Evolutionary conservation across 805 yeast species (phyloP), one percentile per base, ranked within the genome.

Genomic region (Suhomyces emberorum): DNA sequence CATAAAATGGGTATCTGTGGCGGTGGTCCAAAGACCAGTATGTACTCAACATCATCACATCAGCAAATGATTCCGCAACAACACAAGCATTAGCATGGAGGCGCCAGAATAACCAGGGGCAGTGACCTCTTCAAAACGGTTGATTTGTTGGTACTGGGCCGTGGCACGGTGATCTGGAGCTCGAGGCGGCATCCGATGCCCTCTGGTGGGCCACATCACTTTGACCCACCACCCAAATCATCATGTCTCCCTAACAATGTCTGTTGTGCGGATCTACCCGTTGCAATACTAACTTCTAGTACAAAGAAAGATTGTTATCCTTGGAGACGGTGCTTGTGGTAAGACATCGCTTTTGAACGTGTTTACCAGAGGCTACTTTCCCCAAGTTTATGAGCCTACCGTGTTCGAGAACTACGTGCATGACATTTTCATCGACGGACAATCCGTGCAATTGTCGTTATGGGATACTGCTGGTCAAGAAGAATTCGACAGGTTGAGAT

Each of bases 401-500:
- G 97, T 91, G 25, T 91, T 93, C 63, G 98, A 91, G 58, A 91
- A 91, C 66, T 91, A 91, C 58, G 95, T 89, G 41, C 98, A 91
- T 63, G 98, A 91, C 58, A 93, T 91, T 46, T 91, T 87, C 64
- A 88, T 91, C 37, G 98, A 91, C 59, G 91, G 91, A 35, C 88
- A 87, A 59, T 88, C 93, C 33, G 85, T 91, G 51, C 95, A 89
- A 54, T 68, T 91, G 39, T 88, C 96, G 11, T 69, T 91, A 37
- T 93, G 98, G 98, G 98, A 91, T 59, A 91, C 98, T 4, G 98
- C 98, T 1, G 98, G 98, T 6, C 98, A 91, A 69, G 98, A 91
- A 65, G 98, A 91, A 65, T 91, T 91, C 52, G 98, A 91, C 61
- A 76, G 97, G 45, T 73, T 91, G 59, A 77, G 98, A 59, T 87